A percentile compares a stretch with the other conserved stretches of the same genome.
These are phyloP conservation scores for Neoarthrinium moseri DNA, from an alignment of 2,329 filamentous ascomycete species.

Conservation along the genomic window DNA sequence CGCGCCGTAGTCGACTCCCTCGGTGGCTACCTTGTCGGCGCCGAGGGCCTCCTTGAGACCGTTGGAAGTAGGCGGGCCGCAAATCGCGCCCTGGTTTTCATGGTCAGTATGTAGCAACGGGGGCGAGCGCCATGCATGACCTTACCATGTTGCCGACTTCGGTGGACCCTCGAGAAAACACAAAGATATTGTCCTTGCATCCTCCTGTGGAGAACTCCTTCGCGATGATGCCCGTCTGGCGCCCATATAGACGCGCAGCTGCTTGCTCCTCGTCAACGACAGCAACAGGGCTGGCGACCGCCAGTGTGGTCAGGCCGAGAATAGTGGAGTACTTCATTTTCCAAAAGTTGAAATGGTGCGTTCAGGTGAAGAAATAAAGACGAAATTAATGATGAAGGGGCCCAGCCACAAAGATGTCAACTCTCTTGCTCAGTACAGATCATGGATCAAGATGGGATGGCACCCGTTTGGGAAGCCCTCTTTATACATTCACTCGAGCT, in stretches of 20 bases:
- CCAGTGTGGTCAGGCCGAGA: neutral
- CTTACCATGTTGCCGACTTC: conserved; percentile 9
- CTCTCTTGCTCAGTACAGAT: no score
- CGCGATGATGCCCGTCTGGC: conserved; percentile 9
- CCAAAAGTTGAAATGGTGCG: neutral
- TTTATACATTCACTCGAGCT: no score
- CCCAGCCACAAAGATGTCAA: no score
- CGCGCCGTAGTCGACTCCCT: conserved; percentile 26
- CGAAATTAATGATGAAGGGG: no score
- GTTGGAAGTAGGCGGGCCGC: conserved; percentile 17
- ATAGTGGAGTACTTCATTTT: conserved; percentile 1
- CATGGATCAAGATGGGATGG: no score
- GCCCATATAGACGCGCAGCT: no score
- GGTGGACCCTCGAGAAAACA: conserved; percentile 4
- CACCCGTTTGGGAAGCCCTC: no score
- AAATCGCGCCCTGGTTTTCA: conserved; percentile 2
- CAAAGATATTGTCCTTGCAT: conserved; percentile 35
- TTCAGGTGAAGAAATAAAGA: no score
- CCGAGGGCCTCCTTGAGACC: conserved; percentile 17
- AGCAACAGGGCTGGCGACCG: conserved; percentile 3
- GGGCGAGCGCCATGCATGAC: neutral
- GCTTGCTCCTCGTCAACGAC: neutral
- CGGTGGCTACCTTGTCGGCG: conserved; percentile 15
- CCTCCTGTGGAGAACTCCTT: conserved; percentile 34
- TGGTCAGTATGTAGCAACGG: neutral